Conservation (phyloP, 805 yeast species). For the Sugiyamaella mastotermitis region DNA sequence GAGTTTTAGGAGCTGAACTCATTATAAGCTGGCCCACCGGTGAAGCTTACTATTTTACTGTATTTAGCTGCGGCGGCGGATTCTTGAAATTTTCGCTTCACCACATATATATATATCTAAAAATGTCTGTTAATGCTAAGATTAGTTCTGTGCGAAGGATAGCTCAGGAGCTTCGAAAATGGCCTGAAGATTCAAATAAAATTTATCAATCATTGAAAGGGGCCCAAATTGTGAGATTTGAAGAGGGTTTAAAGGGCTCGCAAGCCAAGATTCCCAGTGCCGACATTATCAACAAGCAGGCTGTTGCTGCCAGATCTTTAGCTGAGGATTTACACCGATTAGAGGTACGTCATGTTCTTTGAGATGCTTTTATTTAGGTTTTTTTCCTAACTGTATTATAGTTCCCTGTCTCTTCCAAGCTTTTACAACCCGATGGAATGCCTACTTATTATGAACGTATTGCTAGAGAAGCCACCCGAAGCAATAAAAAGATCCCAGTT, state of each 20-base stretch:
- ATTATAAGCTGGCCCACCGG: too few species aligned
- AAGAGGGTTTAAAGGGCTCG: conserved; percentile 14
- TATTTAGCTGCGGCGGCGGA: too few species aligned
- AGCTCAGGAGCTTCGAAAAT: conserved; percentile 20
- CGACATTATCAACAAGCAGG: conserved; percentile 21
- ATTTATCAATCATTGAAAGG: conserved; percentile 45
- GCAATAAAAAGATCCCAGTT: conserved; percentile 56
- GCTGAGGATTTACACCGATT: conserved; percentile 14
- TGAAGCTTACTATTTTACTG: too few species aligned
- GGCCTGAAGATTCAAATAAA: conserved; percentile 38
- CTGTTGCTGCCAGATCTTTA: conserved; percentile 20
- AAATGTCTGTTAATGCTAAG: conserved; percentile 16
- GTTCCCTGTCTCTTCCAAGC: conserved; percentile 40
- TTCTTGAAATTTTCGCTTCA: too few species aligned
- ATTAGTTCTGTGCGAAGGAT: conserved; percentile 20
- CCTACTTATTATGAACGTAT: conserved; percentile 71
- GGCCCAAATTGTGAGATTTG: conserved; percentile 39
- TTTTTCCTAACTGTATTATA: conserved; percentile 7
- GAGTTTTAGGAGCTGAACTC: too few species aligned
- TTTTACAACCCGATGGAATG: conserved; percentile 77
- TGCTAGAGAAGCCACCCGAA: conserved; percentile 63
- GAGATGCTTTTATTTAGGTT: conserved; percentile 1
- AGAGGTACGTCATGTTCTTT: conserved; percentile 12
- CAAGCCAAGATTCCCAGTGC: conserved; percentile 22
- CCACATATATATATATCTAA: not conserved